Evolutionary conservation across 2,329 filamentous ascomycete genomes (phyloP), one percentile per base, ranked within the genome.

Genomic region (Venturia oleaginea): DNA sequence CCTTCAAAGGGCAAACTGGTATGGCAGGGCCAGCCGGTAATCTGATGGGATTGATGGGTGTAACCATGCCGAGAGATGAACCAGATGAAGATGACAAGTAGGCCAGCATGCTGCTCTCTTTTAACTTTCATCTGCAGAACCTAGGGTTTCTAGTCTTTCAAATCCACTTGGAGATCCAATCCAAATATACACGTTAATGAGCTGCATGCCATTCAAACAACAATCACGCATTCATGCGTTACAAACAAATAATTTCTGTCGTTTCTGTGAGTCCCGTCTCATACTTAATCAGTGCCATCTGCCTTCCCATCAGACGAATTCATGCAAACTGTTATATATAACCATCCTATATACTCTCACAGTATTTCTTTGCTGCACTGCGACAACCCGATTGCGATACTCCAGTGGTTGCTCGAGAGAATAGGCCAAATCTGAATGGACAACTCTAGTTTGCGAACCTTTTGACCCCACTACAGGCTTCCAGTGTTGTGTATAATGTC

Each of bases 1-100:
- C 91, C 70, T 92, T 99, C 76, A 95, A 96, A 72, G 88, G 90
- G 19, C 93, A 97, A 74, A 91, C 81, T 22, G 94, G 94, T 15
- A 84, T 89, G 79, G 82, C 91, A 38, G 94, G 94, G 0, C 94
- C 94, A 0, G 89, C 90, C 2, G 87, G 92, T 0, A 97, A 97
- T 72, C 79, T 99, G 66, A 82, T 99, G 71, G 88, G 87, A 7
- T 83, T 95, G 77, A 89, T 97, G 87, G 92, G 92, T 0, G 80
- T 97, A 68, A 82, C 84, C 48, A 79, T 97, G 66, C 93, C 93
- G 0, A 82, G 89, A 66, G 91, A 96, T 70, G 91, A 93, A 66
- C 86, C 83, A 32, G 82, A 85, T 42, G 77, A 72, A 27, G 65
- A 69, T 4, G 57, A 65, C 22, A 27, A 27, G n/a, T 51, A 51